Evolutionary conservation across 495 filamentous ascomycete genomes (phyloP).

Genomic region (Poronia punctata): DNA sequence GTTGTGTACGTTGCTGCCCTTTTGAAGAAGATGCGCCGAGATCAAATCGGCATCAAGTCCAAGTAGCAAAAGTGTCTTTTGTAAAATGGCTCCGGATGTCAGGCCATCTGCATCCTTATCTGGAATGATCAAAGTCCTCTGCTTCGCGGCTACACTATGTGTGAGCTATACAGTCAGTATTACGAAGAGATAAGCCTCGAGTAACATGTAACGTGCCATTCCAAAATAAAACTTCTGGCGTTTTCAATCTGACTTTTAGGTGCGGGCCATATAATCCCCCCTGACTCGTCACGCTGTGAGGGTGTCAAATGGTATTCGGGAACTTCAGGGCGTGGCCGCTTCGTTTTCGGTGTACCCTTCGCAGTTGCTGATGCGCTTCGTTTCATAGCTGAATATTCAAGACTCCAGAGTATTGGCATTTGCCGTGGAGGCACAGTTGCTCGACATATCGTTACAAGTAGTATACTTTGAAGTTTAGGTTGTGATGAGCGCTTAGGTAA

Average conservation of each 20-base stretch:
- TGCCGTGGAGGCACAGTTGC: background rate
- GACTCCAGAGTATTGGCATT: too few species aligned
- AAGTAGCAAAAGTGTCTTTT: conserved; percentile 45
- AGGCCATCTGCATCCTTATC: conserved; percentile 60
- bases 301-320: conserved; percentile 34
- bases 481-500: too few species aligned
- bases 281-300: conserved; percentile 30
- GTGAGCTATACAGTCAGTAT: conserved; percentile 9
- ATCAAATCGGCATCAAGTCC: conserved; percentile 41
- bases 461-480: too few species aligned
- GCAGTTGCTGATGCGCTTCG: conserved; percentile 17
- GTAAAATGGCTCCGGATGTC: conserved; percentile 49
- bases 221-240: conserved; percentile 38
- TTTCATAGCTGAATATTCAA: too few species aligned
- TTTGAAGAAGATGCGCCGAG: conserved; percentile 43
- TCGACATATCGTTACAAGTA: background rate
- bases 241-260: conserved; percentile 37
- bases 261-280: conserved; percentile 49
- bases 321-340: conserved; percentile 16
- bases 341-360: conserved; percentile 13
- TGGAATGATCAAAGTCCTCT: conserved; percentile 44
- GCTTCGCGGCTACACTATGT: conserved; percentile 17
- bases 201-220: conserved; percentile 39
- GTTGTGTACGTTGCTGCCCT: conserved; percentile 45
- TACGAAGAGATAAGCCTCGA: conserved; percentile 1